Conservation (phyloP, 2,329 filamentous ascomycete genomes). For the Fusarium napiforme region DNA sequence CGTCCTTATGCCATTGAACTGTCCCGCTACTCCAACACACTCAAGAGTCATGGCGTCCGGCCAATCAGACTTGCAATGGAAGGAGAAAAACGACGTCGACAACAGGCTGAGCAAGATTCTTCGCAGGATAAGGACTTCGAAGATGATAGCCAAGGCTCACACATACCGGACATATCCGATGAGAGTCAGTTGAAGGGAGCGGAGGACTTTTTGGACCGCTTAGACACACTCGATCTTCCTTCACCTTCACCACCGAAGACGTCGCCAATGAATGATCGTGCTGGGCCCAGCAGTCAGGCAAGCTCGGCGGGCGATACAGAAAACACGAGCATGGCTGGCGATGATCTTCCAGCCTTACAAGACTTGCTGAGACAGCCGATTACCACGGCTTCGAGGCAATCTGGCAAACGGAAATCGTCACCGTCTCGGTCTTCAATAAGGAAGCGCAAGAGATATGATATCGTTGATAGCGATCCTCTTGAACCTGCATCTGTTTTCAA, state of each 20-base stretch:
- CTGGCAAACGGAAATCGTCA: conserved; percentile 39
- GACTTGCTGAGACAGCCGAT: conserved; percentile 46
- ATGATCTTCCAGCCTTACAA: conserved; percentile 53
- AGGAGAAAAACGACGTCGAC: conserved; percentile 43
- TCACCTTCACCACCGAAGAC: conserved; percentile 48
- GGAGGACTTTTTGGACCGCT: conserved; percentile 28
- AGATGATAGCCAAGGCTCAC: conserved; percentile 60
- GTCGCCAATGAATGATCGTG: conserved; percentile 40
- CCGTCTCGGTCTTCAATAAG: conserved; percentile 43
- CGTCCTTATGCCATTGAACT: conserved; percentile 69
- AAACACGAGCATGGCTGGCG: conserved; percentile 51
- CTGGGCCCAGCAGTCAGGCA: conserved; percentile 48
- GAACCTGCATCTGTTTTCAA: conserved; percentile 41
- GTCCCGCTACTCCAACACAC: conserved; percentile 62
- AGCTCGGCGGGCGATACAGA: conserved; percentile 52
- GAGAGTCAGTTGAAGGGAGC: conserved; percentile 49
- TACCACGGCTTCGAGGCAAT: conserved; percentile 19
- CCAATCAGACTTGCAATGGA: conserved; percentile 58
- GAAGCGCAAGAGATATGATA: conserved; percentile 47
- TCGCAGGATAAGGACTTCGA: conserved; percentile 62
- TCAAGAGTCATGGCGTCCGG: conserved; percentile 65
- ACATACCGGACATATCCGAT: conserved; percentile 46
- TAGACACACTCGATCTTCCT: conserved; percentile 36
- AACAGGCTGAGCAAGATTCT: conserved; percentile 60
- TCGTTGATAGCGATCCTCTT: conserved; percentile 49